Conservation (phyloP, 2,329 filamentous ascomycete genomes). For the Clonostachys byssicola region DNA sequence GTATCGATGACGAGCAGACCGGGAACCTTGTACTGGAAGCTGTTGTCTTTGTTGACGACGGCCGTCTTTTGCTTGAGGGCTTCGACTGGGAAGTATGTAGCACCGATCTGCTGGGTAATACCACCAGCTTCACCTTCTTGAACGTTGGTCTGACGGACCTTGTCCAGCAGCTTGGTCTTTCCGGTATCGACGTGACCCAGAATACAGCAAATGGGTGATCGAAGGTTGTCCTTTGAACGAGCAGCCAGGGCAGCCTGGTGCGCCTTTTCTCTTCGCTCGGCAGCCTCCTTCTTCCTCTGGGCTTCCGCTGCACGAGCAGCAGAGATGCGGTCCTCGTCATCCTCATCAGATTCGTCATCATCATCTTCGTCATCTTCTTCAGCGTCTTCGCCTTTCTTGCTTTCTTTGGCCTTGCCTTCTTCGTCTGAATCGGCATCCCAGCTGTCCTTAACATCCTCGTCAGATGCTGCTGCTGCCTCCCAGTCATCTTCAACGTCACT, state of each 20-base stretch:
- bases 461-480: constrained; percentile 78
- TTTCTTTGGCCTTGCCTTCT: constrained; percentile 51
- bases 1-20: constrained; percentile 97
- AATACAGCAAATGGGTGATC: constrained; percentile 99
- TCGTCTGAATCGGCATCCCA: constrained; percentile 88
- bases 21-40: constrained; percentile 95
- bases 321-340: constrained; percentile 58
- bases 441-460: constrained; percentile 82
- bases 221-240: constrained; percentile 87
- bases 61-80: constrained; percentile 88
- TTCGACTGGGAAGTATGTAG: constrained; percentile 96
- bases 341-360: constrained; percentile 16
- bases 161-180: constrained; percentile 99
- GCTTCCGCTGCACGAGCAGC: constrained; percentile 69
- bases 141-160: constrained; percentile 96
- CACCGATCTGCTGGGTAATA: constrained; percentile 99
- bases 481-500: constrained; percentile 77
- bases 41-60: constrained; percentile 86
- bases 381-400: constrained; percentile 1
- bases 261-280: constrained; percentile 81
- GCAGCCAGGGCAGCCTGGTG: constrained; percentile 90
- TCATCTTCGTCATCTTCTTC: constrained; percentile 44
- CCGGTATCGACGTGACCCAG: constrained; percentile 99
- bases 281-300: constrained; percentile 81
- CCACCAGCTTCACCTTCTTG: constrained; percentile 98